These are phyloP conservation scores for Cytospora piceicola DNA, from an alignment of 2,329 filamentous ascomycete genomes.

Conservation along the genomic window DNA sequence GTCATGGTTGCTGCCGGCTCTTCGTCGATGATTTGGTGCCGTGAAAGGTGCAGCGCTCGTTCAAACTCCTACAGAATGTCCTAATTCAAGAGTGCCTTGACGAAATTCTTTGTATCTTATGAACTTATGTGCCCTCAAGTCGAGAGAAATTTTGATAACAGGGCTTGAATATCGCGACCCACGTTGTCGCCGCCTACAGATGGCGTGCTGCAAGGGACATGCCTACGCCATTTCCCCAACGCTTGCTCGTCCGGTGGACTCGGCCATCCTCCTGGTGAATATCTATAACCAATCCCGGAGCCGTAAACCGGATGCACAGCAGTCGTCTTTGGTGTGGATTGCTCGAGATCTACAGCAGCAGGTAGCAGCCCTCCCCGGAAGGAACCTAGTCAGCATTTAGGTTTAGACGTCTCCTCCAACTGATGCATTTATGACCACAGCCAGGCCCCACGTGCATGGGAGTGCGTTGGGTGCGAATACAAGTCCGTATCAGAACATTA, in stretches of 20 bases:
- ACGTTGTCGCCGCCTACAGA: not conserved
- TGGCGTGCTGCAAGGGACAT: constrained; percentile 20
- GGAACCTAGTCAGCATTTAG: not conserved
- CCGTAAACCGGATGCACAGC: not conserved
- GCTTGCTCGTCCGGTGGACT: not conserved
- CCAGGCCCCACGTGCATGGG: not conserved
- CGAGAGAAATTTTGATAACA: not conserved
- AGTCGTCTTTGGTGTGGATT: not conserved
- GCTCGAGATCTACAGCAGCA: not conserved
- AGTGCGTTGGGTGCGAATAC: not conserved
- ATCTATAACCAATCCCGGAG: not conserved
- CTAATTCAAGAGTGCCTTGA: not conserved
- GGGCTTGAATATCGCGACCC: not conserved
- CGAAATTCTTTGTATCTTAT: not conserved
- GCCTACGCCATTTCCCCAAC: constrained; percentile 1
- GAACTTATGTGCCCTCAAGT: not conserved
- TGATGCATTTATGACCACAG: not conserved
- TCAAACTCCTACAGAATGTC: not conserved
- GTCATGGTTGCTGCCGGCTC: not conserved
- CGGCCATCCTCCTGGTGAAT: not conserved
- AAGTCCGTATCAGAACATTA: not conserved
- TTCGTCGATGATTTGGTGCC: not conserved
- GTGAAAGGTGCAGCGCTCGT: not conserved
- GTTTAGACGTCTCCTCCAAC: not conserved
- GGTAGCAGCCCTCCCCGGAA: not conserved